Evolutionary conservation across 768 basidiomycete species (phyloP), one percentile per base, ranked within the genome.

Genomic region (Infundibulicybe gibba): DNA sequence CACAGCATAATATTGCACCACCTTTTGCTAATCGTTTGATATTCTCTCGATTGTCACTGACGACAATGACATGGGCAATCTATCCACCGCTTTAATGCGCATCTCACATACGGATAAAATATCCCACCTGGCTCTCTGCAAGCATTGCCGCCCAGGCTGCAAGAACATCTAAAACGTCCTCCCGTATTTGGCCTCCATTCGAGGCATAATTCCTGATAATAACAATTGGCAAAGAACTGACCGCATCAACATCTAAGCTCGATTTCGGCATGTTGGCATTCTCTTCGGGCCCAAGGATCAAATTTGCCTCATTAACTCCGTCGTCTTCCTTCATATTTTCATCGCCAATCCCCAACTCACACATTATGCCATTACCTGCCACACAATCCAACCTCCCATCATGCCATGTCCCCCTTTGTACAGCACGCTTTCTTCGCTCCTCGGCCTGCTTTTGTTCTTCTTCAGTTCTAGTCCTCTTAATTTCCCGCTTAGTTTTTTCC

Each of bases 51-150:
- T 92, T 93, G 60, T 98, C 91, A 55, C 90, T 90, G 38, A 94
- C 69, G 31, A 98, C 81, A 41, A 99, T 72, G 40, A 97, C 92
- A 64, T 98, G 94, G 0, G 95, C 95, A 47, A 91, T 71, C 90
- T 93, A 50, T 17, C 35, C 16, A 37, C 20, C 37, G n/a, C 34
- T 43, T 38, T 17, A 45, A 30, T 41, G 47, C 38, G n/a, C 40
- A 41, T 32, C 19, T 31, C 8, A 16, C 12, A 12, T 14, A 42
- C 6, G 5, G 41, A 30, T 33, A 44, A 19, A 40, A 17, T 35
- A 25, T 10, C 25, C 6, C 52, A 90, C 90, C 71, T 86, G 79
- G 53, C 83, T 89, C 60, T 97, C 91, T 0, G 85, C 81, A 39
- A 98, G 68, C 9, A 71, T 74, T 0, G 90, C 91, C 2, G 81